Evolutionary conservation across 2,329 filamentous ascomycete species (phyloP).

Genomic region (Bipolaris victoriae): DNA sequence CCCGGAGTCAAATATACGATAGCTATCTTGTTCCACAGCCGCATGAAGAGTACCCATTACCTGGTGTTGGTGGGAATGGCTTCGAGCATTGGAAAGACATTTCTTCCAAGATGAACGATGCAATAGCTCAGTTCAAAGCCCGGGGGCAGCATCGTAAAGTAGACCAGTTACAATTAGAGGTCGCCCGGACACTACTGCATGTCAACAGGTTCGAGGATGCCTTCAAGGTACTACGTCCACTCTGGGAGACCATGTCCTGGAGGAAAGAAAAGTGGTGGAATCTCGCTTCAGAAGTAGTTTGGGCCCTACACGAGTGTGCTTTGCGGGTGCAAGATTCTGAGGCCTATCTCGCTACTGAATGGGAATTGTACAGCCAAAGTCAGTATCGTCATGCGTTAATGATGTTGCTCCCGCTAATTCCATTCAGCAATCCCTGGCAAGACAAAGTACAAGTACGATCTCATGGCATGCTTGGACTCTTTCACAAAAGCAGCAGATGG

Average conservation of each 20-base stretch:
- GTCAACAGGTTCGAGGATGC: conserved; percentile 59
- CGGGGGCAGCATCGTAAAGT: conserved; percentile 61
- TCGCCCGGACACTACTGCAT: conserved; percentile 61
- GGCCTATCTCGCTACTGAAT: conserved; percentile 60
- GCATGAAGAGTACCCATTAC: conserved; percentile 59
- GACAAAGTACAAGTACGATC: conserved; percentile 50
- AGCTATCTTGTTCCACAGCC: conserved; percentile 66
- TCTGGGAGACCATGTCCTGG: conserved; percentile 66
- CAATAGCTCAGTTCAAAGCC: conserved; percentile 59
- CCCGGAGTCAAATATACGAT: conserved; percentile 62
- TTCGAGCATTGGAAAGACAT: conserved; percentile 62
- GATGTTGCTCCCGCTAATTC: conserved; percentile 16
- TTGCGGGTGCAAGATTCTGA: conserved; percentile 53
- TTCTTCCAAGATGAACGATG: conserved; percentile 54
- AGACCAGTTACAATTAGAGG: conserved; percentile 61
- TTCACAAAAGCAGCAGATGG: conserved; percentile 42
- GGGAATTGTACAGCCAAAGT: conserved; percentile 59
- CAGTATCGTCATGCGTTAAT: conserved; percentile 1
- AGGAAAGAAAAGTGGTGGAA: conserved; percentile 65
- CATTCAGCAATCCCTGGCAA: conserved; percentile 40
- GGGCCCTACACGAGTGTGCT: conserved; percentile 62
- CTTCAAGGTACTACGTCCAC: conserved; percentile 56
- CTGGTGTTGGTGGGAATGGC: conserved; percentile 48
- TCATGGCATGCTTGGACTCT: conserved; percentile 55
- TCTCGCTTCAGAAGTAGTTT: conserved; percentile 61